Evolutionary conservation across 805 yeast species (phyloP).

Genomic region (Kazachstania kunashirensis): DNA sequence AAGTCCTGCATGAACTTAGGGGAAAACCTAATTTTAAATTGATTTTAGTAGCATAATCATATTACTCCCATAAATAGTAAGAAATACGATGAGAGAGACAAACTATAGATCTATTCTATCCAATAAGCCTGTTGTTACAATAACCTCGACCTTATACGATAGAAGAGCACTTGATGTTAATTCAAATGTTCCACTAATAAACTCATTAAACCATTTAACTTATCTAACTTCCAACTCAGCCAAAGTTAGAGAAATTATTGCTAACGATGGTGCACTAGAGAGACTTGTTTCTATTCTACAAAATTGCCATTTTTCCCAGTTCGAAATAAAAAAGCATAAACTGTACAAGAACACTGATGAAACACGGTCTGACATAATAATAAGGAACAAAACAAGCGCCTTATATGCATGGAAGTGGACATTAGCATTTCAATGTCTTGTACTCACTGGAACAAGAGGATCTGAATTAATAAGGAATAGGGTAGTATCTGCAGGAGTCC

Average conservation of each 20-base stretch:
- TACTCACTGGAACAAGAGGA: slow-evolving; percentile 86
- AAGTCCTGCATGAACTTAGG: no score
- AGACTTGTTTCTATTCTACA: slow-evolving; percentile 76
- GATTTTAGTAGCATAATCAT: no score
- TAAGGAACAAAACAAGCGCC: slow-evolving; percentile 32
- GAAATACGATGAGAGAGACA: slow-evolving; percentile 66
- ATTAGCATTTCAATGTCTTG: slow-evolving; percentile 83
- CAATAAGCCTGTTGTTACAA: slow-evolving; percentile 87
- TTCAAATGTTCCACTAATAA: slow-evolving; percentile 79
- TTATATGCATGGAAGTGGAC: slow-evolving; percentile 97
- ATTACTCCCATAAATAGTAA: no score
- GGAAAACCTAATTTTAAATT: no score
- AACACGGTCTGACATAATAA: slow-evolving; percentile 10
- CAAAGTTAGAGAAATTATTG: slow-evolving; percentile 81
- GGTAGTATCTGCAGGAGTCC: slow-evolving; percentile 83
- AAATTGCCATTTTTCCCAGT: slow-evolving; percentile 47
- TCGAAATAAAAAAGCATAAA: slow-evolving; percentile 11
- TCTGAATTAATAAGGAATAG: slow-evolving; percentile 75
- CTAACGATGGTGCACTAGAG: slow-evolving; percentile 87
- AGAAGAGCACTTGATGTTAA: slow-evolving; percentile 88
- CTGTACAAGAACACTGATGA: neutral
- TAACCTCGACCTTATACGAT: slow-evolving; percentile 82
- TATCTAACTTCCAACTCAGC: slow-evolving; percentile 77
- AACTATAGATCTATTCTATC: slow-evolving; percentile 69
- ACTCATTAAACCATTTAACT: slow-evolving; percentile 83